Evolutionary conservation across 2,329 filamentous ascomycete species (phyloP), one percentile per base, ranked within the genome.

Genomic region (Apiospora sp.): DNA sequence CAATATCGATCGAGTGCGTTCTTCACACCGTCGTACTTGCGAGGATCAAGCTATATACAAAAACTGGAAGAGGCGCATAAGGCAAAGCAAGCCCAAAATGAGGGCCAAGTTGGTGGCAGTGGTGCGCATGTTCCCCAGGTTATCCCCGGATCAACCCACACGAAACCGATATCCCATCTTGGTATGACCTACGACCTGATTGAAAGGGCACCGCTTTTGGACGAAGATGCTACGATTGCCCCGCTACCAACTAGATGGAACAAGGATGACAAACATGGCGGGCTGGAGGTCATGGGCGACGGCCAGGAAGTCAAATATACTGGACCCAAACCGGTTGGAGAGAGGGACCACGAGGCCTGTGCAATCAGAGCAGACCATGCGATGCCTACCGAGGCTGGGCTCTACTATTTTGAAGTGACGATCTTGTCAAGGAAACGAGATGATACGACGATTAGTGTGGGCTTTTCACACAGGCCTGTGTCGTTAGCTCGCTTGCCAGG

Each of bases 351-450:
- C 79, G 96, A 98, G 81, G 94, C 94, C 24, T 94, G 91, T 48
- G 90, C 94, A 16, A 91, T 98, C 72, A 91, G 96, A 72, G 90
- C 95, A 41, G 93, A 99, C 81, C 87, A 95, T 80, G 90, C 92
- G 68, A 98, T 98, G 91, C 95, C 96, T 4, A 88, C 91, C 48
- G 93, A 97, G 79, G 96, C 94, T 76, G 96, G 96, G 1, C 92
- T 99, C 73, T 99, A 98, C 82, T 99, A 99, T 81, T 99, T 91
- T 79, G 96, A 99, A 80, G 87, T 92, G 34, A 83, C 83, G 22
- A 84, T 91, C 68, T 72, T 88, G 37, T 83, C 84, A 22, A 86
- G 84, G 70, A 88, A 86, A 78, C 83, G 84, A 75, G 87, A 89
- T 61, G 89, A 90, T 75, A 89, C 88, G 27, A 89, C 87, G 3